Evolutionary conservation across 768 basidiomycete genomes (phyloP), one percentile per base, ranked within the genome.

Genomic region (Kwoniella pini): DNA sequence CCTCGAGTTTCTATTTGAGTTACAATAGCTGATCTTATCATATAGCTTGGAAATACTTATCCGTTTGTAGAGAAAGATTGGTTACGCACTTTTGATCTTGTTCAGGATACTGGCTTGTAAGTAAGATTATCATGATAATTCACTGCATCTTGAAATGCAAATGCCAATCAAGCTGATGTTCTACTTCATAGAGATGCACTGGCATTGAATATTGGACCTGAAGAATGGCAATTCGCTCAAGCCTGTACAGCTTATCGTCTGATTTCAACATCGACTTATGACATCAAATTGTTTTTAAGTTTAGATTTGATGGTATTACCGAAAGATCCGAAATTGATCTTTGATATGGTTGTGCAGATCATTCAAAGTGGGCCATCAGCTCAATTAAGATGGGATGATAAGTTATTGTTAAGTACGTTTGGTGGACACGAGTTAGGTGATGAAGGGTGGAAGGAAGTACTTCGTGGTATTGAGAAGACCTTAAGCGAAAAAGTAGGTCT

Each of bases 281-380:
- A 36, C 24, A 53, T 75, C 56, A 62, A 65, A 30, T 68, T 78
- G 4, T 75, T 75, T 60, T 44, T 79, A 4, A 73, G 70, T 3
- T 64, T 79, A 52, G 79, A 79, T 54, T 69, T 77, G 72, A 75
- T 75, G 57, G 76, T 77, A 27, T 61, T 75, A 3, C 76, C 77
- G 0, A 45, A 59, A 15, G 70, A 77, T 39, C 65, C 60, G 11
- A n/a, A 46, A 1, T 15, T 30, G 2, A 48, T 79, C 0, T 43
- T 63, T 3, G 56, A 54, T 0, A 60, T 65, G 13, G 60, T 76
- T 4, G 17, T 24, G 19, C 55, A 57, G 17, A 21, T 76, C 2
- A 17, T 70, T 31, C 21, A 31, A n/a, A n/a, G 10, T 9, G 40
- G 31, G 17, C 22, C 46, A 19, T 40, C 46, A 2, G 44, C 24